These are phyloP conservation scores for Starmerella sp. DNA, from an alignment of 805 yeast genomes.

Conservation along the genomic window DNA sequence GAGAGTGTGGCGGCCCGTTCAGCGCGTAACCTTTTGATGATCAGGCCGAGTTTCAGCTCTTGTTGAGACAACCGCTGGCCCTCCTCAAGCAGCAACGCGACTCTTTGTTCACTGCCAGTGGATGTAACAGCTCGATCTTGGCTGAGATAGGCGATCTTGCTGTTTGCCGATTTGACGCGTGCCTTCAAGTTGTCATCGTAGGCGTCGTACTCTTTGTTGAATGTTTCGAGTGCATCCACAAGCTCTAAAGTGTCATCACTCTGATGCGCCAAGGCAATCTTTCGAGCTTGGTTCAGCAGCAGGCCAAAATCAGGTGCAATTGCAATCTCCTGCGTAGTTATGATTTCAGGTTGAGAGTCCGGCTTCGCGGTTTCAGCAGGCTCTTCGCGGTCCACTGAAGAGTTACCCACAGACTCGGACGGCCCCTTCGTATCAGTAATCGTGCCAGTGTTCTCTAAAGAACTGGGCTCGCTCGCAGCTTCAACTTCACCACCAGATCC, in stretches of 20 bases:
- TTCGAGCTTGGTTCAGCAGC: constrained; percentile 7
- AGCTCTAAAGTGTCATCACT: constrained; percentile 12
- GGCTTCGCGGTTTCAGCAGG: constrained; percentile 10
- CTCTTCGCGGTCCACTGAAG: neutral
- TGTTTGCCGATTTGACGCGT: constrained; percentile 8
- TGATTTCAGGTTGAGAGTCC: constrained; percentile 9
- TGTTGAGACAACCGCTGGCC: constrained; percentile 25
- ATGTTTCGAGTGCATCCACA: constrained; percentile 14
- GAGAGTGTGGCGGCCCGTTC: constrained; percentile 35
- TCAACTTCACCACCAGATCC: no score
- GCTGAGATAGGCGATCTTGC: constrained; percentile 16
- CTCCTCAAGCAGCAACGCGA: constrained; percentile 47
- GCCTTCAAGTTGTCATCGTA: constrained; percentile 4
- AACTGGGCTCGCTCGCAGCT: no score
- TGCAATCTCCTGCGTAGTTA: constrained; percentile 39
- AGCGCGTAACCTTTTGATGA: constrained; percentile 50
- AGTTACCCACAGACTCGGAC: no score
- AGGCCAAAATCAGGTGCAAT: constrained; percentile 36
- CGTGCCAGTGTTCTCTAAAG: no score
- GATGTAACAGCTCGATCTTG: neutral
- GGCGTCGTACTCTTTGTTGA: neutral
- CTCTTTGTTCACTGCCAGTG: constrained; percentile 39
- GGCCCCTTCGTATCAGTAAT: no score
- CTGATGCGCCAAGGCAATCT: constrained; percentile 12
- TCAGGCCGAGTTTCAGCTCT: constrained; percentile 57